These are phyloP conservation scores for Aspergillus novofumigatus DNA, from an alignment of 2,329 filamentous ascomycete genomes.

Conservation along the genomic window DNA sequence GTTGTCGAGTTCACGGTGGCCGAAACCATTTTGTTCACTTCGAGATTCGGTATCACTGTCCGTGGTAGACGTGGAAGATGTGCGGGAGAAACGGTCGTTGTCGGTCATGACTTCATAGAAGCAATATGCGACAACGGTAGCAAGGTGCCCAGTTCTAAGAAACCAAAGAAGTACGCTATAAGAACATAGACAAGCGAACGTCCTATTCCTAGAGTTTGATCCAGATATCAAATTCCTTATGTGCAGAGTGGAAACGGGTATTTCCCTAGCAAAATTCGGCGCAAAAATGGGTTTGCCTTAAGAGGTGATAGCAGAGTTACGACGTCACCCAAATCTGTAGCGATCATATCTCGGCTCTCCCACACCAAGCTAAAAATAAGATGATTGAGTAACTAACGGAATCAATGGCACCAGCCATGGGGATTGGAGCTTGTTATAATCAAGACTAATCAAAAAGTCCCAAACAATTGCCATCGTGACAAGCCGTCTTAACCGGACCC, in stretches of 20 bases:
- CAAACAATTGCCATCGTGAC: not conserved
- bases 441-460: not conserved
- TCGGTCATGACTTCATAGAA: slow-evolving; percentile 9
- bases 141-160: not conserved
- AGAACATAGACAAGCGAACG: not conserved
- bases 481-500: slow-evolving; percentile 27
- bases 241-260: not conserved
- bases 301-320: not conserved
- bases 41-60: slow-evolving; percentile 7
- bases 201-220: not conserved
- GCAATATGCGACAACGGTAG: not conserved
- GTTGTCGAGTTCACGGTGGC: slow-evolving; percentile 7
- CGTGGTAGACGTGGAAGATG: slow-evolving; percentile 9
- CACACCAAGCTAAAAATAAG: not conserved
- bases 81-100: slow-evolving; percentile 2
- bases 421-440: not conserved
- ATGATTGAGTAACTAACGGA: not conserved
- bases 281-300: not conserved
- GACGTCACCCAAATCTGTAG: not conserved
- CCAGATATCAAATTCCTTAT: not conserved
- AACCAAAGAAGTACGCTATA: slow-evolving; percentile 2
- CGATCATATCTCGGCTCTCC: not conserved
- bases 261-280: not conserved
- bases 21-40: slow-evolving; percentile 3
- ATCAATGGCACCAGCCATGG: not conserved